Percentiles rank a stretch among this genome's conserved stretches.
Evolutionary conservation across 202 grass and related monocot genomes (phyloP).

Genomic region (Elaeis oleifera): DNA sequence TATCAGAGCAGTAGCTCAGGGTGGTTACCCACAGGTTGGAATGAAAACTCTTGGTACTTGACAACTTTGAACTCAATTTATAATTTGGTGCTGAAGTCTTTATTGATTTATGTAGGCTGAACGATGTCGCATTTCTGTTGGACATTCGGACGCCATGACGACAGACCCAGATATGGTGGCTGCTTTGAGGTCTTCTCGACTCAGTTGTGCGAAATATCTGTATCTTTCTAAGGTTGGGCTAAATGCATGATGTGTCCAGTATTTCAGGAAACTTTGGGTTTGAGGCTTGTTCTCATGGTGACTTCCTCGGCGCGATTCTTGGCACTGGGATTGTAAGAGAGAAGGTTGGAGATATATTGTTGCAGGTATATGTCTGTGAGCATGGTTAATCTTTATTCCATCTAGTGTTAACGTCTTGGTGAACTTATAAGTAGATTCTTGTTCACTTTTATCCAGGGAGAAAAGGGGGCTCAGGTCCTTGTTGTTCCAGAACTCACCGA

Average conservation of each 20-base stretch:
- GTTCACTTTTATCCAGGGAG: constrained; percentile 39
- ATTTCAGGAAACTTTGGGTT: constrained; percentile 89
- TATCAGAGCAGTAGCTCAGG: constrained; percentile 74
- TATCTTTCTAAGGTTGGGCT: constrained; percentile 32
- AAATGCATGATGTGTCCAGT: constrained; percentile 34
- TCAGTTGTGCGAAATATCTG: constrained; percentile 11
- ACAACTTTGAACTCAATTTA: constrained; percentile 1
- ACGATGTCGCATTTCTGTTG: constrained; percentile 74
- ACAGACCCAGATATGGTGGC: constrained; percentile 76
- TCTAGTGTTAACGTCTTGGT: background rate
- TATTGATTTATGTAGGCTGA: constrained; percentile 57
- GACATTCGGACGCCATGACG: constrained; percentile 55
- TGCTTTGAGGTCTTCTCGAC: constrained; percentile 71
- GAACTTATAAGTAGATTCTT: constrained; percentile 12
- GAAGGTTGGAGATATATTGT: constrained; percentile 89
- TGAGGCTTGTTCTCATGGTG: constrained; percentile 82
- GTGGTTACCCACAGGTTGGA: constrained; percentile 80
- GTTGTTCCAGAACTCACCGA: constrained; percentile 91
- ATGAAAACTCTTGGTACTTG: background rate
- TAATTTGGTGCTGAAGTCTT: constrained; percentile 4
- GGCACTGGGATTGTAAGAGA: constrained; percentile 79
- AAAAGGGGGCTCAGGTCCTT: constrained; percentile 71
- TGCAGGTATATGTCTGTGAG: constrained; percentile 51
- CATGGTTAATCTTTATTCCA: constrained; percentile 2
- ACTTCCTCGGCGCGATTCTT: constrained; percentile 91